Conservation (phyloP, 345 rosid genomes). For the Hypericum androsaemum region DNA sequence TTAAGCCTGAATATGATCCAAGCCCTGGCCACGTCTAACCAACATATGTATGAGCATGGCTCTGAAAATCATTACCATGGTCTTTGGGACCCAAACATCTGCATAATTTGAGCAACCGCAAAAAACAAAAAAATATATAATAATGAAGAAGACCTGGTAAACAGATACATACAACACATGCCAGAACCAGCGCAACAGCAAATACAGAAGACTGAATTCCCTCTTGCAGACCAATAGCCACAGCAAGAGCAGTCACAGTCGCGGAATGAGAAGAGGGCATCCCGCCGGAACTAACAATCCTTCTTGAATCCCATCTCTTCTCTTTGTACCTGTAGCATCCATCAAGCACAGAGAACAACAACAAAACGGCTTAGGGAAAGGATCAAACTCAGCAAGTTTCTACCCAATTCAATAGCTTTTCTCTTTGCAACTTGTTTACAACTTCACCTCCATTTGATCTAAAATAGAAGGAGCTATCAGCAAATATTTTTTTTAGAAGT, state of each 20-base stretch:
- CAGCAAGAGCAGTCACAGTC: constrained; percentile 49
- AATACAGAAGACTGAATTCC: constrained; percentile 36
- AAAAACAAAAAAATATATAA: constrained; percentile 2
- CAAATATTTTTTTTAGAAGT: too few relatives aligned
- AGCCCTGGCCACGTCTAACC: background rate
- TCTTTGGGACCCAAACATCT: too few relatives aligned
- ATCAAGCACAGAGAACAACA: too few relatives aligned
- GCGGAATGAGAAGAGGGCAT: constrained; percentile 72
- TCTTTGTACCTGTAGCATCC: constrained; percentile 39
- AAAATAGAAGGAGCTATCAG: too few relatives aligned
- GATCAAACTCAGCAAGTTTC: too few relatives aligned
- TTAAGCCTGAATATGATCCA: background rate
- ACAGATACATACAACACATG: constrained; percentile 50
- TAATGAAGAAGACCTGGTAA: constrained; percentile 27
- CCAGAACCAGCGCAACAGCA: constrained; percentile 49
- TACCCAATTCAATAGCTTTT: too few relatives aligned
- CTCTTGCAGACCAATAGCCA: constrained; percentile 45
- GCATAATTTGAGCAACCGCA: background rate
- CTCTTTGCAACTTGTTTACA: too few relatives aligned
- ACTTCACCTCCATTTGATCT: too few relatives aligned
- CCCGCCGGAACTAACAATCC: constrained; percentile 53
- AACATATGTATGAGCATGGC: background rate
- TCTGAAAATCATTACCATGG: background rate
- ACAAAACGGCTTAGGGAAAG: too few relatives aligned
- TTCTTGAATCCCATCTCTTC: constrained; percentile 55